Evolutionary conservation across 768 basidiomycete genomes (phyloP).

Genomic region (Tylopilus felleus): DNA sequence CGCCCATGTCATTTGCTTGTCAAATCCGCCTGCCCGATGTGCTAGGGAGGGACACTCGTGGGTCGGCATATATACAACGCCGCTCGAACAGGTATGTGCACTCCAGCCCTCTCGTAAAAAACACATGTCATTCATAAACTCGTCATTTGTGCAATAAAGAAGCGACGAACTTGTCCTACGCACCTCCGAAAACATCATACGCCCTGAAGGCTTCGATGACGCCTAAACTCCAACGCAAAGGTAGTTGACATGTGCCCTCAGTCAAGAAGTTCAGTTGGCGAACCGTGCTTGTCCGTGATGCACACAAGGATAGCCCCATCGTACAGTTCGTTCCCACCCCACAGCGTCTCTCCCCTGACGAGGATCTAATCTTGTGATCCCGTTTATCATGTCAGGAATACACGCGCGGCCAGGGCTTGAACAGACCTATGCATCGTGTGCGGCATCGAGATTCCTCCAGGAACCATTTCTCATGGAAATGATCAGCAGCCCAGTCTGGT

Average conservation of each 20-base stretch:
- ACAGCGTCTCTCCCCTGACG: constrained; percentile 17
- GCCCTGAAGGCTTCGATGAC: background rate
- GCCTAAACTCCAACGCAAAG: constrained; percentile 13
- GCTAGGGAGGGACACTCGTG: constrained; percentile 8
- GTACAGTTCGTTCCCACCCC: constrained; percentile 26
- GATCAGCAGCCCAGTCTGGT: constrained; percentile 1
- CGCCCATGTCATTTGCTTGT: background rate
- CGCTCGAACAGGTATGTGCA: background rate
- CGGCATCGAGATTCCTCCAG: constrained; percentile 13
- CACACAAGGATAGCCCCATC: constrained; percentile 6
- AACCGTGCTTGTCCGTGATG: background rate
- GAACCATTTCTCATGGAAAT: constrained; percentile 21
- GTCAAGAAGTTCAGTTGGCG: background rate
- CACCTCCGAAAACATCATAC: background rate
- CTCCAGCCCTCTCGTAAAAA: background rate
- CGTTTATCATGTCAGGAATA: constrained; percentile 4
- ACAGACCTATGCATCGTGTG: constrained; percentile 39
- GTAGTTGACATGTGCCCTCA: background rate
- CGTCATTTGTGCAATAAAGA: background rate
- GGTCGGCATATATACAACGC: background rate
- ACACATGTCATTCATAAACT: background rate
- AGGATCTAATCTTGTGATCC: background rate
- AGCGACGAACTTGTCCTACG: constrained; percentile 6
- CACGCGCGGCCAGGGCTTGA: constrained; percentile 1
- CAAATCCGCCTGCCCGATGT: background rate